Percentiles rank a stretch among this genome's conserved stretches.
phyloP scores from a whole-genome alignment of 257 asterid species.

The Ballota nigra region DNA sequence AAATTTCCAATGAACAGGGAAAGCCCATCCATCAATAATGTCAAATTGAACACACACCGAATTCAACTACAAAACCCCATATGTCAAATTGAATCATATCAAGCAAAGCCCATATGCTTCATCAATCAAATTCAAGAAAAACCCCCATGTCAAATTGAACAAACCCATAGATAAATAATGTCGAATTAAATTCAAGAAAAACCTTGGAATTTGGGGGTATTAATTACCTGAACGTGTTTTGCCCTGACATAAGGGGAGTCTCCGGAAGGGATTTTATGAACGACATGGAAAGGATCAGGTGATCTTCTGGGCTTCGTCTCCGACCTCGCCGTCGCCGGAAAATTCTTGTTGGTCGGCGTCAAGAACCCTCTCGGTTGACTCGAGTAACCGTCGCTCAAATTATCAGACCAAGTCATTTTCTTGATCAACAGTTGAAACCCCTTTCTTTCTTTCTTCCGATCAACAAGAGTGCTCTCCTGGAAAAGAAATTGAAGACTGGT shows the following conservation, averaged over 20 bases:
- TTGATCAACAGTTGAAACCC: neutral
- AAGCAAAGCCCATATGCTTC: neutral
- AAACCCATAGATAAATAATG: too few species aligned
- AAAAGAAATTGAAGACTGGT: neutral
- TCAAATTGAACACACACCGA: neutral
- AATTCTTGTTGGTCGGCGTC: conserved; percentile 49
- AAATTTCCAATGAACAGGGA: too few species aligned
- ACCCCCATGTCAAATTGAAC: neutral
- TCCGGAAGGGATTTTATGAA: conserved; percentile 83
- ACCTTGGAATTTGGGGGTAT: too few species aligned
- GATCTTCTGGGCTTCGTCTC: conserved; percentile 51
- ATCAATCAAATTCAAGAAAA: too few species aligned
- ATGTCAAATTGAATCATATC: too few species aligned
- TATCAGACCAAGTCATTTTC: conserved; percentile 28
- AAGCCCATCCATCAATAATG: neutral
- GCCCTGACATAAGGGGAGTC: conserved; percentile 91
- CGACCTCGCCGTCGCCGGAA: conserved; percentile 46
- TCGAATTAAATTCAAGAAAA: too few species aligned
- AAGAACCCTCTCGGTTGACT: conserved; percentile 53
- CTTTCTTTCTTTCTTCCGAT: neutral
- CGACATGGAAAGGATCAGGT: conserved; percentile 50
- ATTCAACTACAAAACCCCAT: too few species aligned
- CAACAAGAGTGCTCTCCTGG: neutral
- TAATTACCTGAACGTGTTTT: conserved; percentile 82
- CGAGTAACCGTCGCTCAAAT: conserved; percentile 1